Evolutionary conservation across 345 rosid genomes (phyloP).

Genomic region (Pseudoturritis turrita): DNA sequence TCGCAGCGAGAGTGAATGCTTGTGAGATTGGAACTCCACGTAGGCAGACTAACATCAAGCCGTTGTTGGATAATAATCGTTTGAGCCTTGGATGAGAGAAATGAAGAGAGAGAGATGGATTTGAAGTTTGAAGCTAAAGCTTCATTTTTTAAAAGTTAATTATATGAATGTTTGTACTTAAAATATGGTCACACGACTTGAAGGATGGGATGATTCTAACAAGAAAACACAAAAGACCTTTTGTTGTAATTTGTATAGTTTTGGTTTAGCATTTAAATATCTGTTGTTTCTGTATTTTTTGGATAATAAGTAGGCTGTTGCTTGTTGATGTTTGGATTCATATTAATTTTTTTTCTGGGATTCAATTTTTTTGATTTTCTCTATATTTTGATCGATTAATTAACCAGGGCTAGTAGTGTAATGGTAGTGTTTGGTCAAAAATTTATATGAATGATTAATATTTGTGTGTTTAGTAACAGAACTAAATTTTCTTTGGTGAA

Average conservation of each 20-base stretch:
- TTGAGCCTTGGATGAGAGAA: conserved; percentile 61
- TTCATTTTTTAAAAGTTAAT: conserved; percentile 16
- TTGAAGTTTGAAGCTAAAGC: conserved; percentile 7
- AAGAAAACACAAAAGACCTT: neutral
- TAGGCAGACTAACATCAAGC: conserved; percentile 51
- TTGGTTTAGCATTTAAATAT: conserved; percentile 16
- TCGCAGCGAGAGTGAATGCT: conserved; percentile 95
- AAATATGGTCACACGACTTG: conserved; percentile 15
- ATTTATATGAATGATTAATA: neutral
- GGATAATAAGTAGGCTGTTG: conserved; percentile 15
- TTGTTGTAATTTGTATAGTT: conserved; percentile 41
- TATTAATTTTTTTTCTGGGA: neutral
- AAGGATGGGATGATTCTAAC: conserved; percentile 24
- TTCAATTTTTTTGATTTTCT: too few relatives aligned
- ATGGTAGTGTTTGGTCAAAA: neutral
- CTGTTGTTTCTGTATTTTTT: neutral
- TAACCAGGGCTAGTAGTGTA: neutral
- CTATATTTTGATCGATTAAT: neutral
- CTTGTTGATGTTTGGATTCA: conserved; percentile 13
- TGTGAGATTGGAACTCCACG: conserved; percentile 98
- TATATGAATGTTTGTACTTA: conserved; percentile 29
- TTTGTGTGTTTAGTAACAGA: neutral
- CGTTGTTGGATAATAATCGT: conserved; percentile 53
- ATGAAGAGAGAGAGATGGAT: neutral
- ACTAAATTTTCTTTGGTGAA: too few relatives aligned